Evolutionary conservation across 139 green algal species (phyloP), one percentile per base, ranked within the genome.

Genomic region (Chlorella sp.): DNA sequence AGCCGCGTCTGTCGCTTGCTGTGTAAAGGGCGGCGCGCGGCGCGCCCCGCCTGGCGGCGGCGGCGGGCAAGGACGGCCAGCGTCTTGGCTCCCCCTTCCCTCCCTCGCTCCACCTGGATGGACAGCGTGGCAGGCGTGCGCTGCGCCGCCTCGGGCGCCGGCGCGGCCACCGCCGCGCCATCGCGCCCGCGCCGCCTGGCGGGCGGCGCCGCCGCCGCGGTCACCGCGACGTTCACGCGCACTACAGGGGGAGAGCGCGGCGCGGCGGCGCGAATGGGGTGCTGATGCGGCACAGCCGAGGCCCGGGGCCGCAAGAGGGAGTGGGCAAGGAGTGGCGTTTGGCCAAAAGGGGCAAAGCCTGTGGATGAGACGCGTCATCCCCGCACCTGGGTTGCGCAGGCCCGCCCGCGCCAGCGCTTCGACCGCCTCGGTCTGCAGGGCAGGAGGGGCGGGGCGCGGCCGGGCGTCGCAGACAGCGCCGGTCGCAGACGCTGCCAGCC

Each of bases 351-450:
- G n/a, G n/a, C n/a, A n/a, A 5, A 42, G 42, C 11, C 42, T 41
- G 36, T 21, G 38, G 29, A 41, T 11, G 4, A n/a, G 25, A 15
- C 27, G 25, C 11, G 19, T 14, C 58, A 64, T 41, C 7, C 97
- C 79, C 25, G 90, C 76, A 45, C 97, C 81, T 6, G 95, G 92
- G 82, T 99, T 99, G 12, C 96, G 81, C 43, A 99, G 80, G 8
- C 96, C 96, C 12, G 96, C 96, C 0, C 93, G 77, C n/a, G 93
- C 90, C 74, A 99, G 86, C 38, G 92, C 89, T 58, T 91, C 77
- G 15, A 97, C 88, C 27, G 89, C 91, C 65, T 95, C 87, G 15
- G 95, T 98, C 86, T 99, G 96, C 5, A 99, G 90, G 8, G 95
- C 95, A 86, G 83, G 41, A 51, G 64, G 31, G 42, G 23, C 40